Conservation (phyloP, 306 rosid genomes). For the Mimosa bimucronata region DNA sequence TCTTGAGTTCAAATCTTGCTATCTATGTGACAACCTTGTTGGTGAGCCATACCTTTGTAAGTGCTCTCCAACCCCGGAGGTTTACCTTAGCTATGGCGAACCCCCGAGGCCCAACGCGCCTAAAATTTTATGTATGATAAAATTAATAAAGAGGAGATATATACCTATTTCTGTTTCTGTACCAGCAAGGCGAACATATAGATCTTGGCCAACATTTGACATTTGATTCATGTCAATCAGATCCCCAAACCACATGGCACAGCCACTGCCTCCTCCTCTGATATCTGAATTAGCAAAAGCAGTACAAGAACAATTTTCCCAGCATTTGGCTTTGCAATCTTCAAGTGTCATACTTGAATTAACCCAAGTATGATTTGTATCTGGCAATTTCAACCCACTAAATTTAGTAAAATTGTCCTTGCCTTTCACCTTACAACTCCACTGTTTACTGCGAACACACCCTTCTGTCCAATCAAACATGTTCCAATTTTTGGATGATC, state of each 20-base stretch:
- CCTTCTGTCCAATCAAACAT: slow-evolving; percentile 44
- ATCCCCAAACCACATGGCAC: slow-evolving; percentile 45
- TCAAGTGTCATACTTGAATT: slow-evolving; percentile 38
- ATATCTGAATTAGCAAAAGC: slow-evolving; percentile 44
- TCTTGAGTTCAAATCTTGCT: no score
- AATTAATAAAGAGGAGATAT: background rate
- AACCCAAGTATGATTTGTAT: slow-evolving; percentile 48
- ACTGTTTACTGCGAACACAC: slow-evolving; percentile 31
- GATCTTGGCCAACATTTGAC: slow-evolving; percentile 21
- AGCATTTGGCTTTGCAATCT: slow-evolving; percentile 47
- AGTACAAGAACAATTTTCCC: slow-evolving; percentile 50
- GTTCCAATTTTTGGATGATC: slow-evolving; percentile 41
- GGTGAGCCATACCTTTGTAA: no score
- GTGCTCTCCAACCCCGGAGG: no score
- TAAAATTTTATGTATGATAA: no score
- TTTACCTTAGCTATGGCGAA: no score
- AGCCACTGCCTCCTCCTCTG: slow-evolving; percentile 50
- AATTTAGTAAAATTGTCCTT: slow-evolving; percentile 31
- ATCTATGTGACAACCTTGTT: no score
- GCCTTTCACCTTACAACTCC: slow-evolving; percentile 31
- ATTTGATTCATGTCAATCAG: slow-evolving; percentile 28
- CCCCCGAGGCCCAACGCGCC: no score
- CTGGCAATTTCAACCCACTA: slow-evolving; percentile 44
- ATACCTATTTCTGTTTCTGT: slow-evolving; percentile 14
- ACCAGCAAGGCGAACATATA: slow-evolving; percentile 36